A percentile compares a stretch with the other conserved stretches of the same genome.
phyloP scores from a whole-genome alignment of 129 eudicot genomes.

The Saussurea involucrata region DNA sequence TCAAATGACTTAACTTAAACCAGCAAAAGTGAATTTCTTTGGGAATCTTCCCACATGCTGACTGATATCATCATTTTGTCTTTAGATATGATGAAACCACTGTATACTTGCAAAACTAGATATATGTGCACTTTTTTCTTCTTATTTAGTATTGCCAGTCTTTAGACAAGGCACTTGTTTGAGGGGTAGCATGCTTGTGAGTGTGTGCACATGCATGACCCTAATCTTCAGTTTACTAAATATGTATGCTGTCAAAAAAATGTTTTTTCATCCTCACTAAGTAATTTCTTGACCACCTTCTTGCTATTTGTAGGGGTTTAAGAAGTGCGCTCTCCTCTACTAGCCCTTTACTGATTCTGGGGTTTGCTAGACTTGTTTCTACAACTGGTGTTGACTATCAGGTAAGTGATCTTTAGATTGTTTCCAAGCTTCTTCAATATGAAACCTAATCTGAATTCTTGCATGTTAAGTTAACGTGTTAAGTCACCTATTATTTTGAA shows the following conservation, averaged over 20 bases:
- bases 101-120: neutral
- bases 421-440: neutral
- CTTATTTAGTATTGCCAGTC: neutral
- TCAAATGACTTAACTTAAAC: neutral
- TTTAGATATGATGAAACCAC: neutral
- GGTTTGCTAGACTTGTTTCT: slow-evolving; percentile 76
- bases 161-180: neutral
- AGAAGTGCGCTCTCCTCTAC: slow-evolving; percentile 56
- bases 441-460: neutral
- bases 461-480: neutral
- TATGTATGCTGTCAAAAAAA: neutral
- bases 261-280: neutral
- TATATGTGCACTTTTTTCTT: neutral
- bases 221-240: neutral
- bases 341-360: slow-evolving; percentile 71
- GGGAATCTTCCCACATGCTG: neutral
- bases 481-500: neutral
- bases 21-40: neutral
- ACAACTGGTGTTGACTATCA: slow-evolving; percentile 90
- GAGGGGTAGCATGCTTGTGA: neutral
- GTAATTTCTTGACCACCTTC: slow-evolving; percentile 9
- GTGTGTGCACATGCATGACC: neutral
- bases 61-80: neutral
- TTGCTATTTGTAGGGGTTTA: slow-evolving; percentile 51
- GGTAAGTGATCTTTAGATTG: slow-evolving; percentile 32